Conservation (phyloP, 2,329 filamentous ascomycete species). For the Mycosphaerella sp. region DNA sequence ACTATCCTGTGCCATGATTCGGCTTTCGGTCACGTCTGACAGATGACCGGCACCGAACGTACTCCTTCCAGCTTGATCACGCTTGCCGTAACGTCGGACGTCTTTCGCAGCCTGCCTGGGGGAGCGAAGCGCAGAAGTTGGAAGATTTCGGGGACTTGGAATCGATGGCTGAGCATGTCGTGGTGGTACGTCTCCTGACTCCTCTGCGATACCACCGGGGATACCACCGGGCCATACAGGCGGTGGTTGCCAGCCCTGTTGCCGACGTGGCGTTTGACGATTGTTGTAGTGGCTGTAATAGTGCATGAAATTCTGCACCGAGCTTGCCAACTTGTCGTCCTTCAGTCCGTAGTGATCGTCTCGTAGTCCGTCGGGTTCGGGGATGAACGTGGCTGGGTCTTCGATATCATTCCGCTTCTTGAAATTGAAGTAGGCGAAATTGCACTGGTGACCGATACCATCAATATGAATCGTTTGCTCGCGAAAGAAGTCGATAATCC, state of each 20-base stretch:
- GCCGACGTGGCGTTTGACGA: constrained; percentile 26
- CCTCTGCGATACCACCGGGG: constrained; percentile 21
- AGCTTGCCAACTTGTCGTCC: constrained; percentile 97
- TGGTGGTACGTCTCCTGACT: constrained; percentile 7
- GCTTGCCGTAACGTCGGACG: no score
- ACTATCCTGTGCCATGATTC: constrained; percentile 47
- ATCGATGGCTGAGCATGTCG: neutral
- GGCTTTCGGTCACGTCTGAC: constrained; percentile 37
- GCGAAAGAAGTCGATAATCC: constrained; percentile 94
- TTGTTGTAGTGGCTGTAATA: constrained; percentile 56
- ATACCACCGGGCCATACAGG: constrained; percentile 31
- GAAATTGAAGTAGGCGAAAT: constrained; percentile 96
- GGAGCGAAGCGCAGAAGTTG: constrained; percentile 16
- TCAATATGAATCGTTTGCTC: constrained; percentile 98
- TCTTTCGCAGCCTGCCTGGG: constrained; percentile 5
- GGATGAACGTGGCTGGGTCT: constrained; percentile 33
- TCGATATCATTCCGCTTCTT: constrained; percentile 63
- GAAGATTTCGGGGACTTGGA: constrained; percentile 6
- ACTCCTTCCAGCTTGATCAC: neutral
- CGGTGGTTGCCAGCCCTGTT: constrained; percentile 27
- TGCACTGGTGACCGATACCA: constrained; percentile 91
- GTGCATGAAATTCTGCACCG: constrained; percentile 89
- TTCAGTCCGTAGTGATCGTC: constrained; percentile 94
- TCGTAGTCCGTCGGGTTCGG: constrained; percentile 50
- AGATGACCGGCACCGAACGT: neutral